phyloP scores from a whole-genome alignment of 257 asterid genomes.

The Solanum verrucosum region DNA sequence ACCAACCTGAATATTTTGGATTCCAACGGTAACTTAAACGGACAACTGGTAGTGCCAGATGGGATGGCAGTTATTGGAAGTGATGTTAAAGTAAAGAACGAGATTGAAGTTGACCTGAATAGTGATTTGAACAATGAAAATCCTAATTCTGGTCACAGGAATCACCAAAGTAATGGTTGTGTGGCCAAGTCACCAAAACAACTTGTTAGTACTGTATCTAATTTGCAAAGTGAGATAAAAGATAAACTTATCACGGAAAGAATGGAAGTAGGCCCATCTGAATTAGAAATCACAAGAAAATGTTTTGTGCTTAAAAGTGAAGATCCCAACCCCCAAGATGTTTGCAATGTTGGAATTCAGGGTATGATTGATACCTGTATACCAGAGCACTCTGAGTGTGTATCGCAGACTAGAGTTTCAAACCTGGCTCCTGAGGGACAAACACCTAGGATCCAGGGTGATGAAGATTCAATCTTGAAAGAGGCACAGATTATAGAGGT shows the following conservation, averaged over 20 bases:
- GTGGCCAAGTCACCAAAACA: conserved; percentile 20
- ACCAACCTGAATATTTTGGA: conserved; percentile 23
- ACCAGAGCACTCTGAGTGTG: conserved; percentile 22
- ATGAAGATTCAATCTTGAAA: conserved; percentile 81
- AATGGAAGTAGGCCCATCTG: conserved; percentile 21
- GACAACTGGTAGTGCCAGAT: conserved; percentile 17
- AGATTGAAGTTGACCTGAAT: conserved; percentile 22
- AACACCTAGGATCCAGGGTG: conserved; percentile 32
- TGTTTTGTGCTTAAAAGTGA: conserved; percentile 15
- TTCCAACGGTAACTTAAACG: conserved; percentile 20
- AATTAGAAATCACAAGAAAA: conserved; percentile 31
- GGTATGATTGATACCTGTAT: conserved; percentile 22
- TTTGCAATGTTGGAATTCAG: conserved; percentile 17
- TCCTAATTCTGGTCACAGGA: conserved; percentile 21
- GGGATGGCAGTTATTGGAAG: conserved; percentile 22
- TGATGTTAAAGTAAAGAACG: conserved; percentile 25
- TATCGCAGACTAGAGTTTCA: conserved; percentile 23
- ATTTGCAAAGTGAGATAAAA: conserved; percentile 23
- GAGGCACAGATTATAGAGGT: conserved; percentile 89
- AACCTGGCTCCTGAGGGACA: conserved; percentile 30
- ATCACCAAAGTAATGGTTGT: conserved; percentile 32
- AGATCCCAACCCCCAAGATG: conserved; percentile 16
- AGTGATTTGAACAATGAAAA: conserved; percentile 18
- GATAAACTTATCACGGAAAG: conserved; percentile 23
- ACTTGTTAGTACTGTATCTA: conserved; percentile 23